These are phyloP conservation scores for Xylariaceae sp. DNA, from an alignment of 2,329 filamentous ascomycete species.

Conservation along the genomic window DNA sequence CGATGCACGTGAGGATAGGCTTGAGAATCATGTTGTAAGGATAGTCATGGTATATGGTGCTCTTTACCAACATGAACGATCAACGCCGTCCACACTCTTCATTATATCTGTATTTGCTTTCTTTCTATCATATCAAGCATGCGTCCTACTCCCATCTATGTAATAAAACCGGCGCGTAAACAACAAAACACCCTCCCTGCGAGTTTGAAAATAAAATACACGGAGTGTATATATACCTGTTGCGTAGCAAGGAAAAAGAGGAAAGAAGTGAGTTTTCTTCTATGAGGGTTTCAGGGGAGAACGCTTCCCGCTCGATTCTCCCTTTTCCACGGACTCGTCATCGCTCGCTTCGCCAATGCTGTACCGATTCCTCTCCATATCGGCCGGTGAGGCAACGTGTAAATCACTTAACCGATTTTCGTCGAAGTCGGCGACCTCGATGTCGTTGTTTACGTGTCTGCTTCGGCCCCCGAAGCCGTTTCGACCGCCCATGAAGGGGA, in stretches of 20 bases:
- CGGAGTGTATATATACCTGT: not conserved
- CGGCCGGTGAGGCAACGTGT: constrained; percentile 45
- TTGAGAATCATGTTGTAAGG: too few relatives aligned
- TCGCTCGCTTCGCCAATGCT: constrained; percentile 54
- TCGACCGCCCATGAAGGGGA: constrained; percentile 38
- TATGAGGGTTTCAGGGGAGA: not conserved
- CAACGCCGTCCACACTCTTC: too few relatives aligned
- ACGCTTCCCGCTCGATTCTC: constrained; percentile 24
- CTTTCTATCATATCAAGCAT: too few relatives aligned
- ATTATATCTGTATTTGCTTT: too few relatives aligned
- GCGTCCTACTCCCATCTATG: too few relatives aligned
- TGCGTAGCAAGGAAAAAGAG: not conserved
- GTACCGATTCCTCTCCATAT: constrained; percentile 43
- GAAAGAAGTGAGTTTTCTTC: not conserved
- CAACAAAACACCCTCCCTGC: too few relatives aligned
- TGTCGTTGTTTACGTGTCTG: constrained; percentile 42
- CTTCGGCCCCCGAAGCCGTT: constrained; percentile 36
- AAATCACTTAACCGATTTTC: constrained; percentile 61
- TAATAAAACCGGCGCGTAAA: too few relatives aligned
- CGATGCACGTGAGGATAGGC: too few relatives aligned
- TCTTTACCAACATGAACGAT: too few relatives aligned
- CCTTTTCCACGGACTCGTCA: constrained; percentile 33
- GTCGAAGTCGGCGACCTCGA: constrained; percentile 61
- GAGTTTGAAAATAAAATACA: not conserved
- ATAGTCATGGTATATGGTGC: too few relatives aligned